Conservation (phyloP, 2,329 filamentous ascomycete species). For the Stagonosporopsis cucurbitacearum region DNA sequence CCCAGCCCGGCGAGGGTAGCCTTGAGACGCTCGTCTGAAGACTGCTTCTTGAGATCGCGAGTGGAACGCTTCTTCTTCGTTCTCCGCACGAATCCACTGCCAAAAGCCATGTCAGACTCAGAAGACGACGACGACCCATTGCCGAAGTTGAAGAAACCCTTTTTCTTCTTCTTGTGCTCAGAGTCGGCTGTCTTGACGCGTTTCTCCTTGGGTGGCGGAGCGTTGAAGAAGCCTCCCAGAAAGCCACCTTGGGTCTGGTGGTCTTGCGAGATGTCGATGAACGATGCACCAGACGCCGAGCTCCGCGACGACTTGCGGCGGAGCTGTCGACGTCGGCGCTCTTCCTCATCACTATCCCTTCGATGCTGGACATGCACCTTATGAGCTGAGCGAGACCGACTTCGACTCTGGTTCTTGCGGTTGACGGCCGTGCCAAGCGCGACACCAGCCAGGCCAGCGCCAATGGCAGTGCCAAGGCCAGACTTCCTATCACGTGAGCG, state of each 20-base stretch:
- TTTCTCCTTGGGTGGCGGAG: slow-evolving; percentile 51
- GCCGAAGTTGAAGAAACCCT: slow-evolving; percentile 58
- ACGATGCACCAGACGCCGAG: slow-evolving; percentile 58
- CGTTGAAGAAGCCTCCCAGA: slow-evolving; percentile 65
- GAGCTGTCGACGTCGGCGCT: slow-evolving; percentile 31
- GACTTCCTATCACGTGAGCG: slow-evolving; percentile 44
- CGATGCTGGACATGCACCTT: slow-evolving; percentile 38
- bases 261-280: slow-evolving; percentile 70
- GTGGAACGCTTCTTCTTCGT: slow-evolving; percentile 32
- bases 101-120: slow-evolving; percentile 56
- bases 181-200: slow-evolving; percentile 30
- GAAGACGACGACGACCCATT: slow-evolving; percentile 56
- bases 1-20: slow-evolving; percentile 55
- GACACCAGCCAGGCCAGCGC: slow-evolving; percentile 49
- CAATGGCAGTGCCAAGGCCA: slow-evolving; percentile 48
- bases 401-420: slow-evolving; percentile 42
- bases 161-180: slow-evolving; percentile 48
- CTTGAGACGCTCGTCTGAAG: slow-evolving; percentile 55
- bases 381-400: slow-evolving; percentile 47
- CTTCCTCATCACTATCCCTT: slow-evolving; percentile 40
- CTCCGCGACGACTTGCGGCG: slow-evolving; percentile 44
- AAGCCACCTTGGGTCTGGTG: slow-evolving; percentile 54
- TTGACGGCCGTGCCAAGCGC: slow-evolving; percentile 42
- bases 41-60: slow-evolving; percentile 40
- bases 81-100: slow-evolving; percentile 44